A percentile compares a stretch with the other conserved stretches of the same genome.
Evolutionary conservation across 495 filamentous ascomycete genomes (phyloP).

Genomic region (Rusavskia elegans): DNA sequence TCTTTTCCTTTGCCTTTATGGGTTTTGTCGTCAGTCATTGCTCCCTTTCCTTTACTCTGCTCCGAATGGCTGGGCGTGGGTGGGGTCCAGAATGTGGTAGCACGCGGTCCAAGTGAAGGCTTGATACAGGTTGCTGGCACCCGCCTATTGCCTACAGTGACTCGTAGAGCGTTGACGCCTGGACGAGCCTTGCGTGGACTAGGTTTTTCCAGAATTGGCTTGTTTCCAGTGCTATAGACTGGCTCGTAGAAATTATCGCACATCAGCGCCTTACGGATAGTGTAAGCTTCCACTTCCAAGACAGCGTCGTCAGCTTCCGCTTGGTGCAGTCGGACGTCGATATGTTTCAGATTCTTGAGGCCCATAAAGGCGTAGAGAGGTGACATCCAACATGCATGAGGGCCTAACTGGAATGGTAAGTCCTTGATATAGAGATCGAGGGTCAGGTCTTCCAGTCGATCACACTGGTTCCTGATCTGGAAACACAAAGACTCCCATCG

Average conservation of each 20-base stretch:
- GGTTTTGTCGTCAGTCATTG: too few relatives aligned
- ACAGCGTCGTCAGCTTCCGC: neutral
- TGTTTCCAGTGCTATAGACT: neutral
- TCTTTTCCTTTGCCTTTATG: too few relatives aligned
- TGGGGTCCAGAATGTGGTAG: too few relatives aligned
- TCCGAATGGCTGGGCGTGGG: too few relatives aligned
- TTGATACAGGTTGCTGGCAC: too few relatives aligned
- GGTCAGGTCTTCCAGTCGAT: neutral
- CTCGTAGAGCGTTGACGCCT: too few relatives aligned
- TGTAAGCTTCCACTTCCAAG: neutral
- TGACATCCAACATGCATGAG: neutral
- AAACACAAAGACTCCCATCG: slow-evolving; percentile 8
- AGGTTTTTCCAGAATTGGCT: neutral
- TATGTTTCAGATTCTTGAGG: neutral
- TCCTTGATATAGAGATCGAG: neutral
- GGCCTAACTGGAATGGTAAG: neutral
- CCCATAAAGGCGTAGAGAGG: neutral
- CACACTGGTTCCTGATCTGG: slow-evolving; percentile 1
- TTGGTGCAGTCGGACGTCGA: neutral
- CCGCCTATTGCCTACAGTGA: too few relatives aligned
- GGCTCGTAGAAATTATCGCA: neutral
- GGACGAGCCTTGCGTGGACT: too few relatives aligned
- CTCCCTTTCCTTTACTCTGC: too few relatives aligned
- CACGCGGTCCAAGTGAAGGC: too few relatives aligned
- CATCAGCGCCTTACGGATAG: neutral